Conservation (phyloP, 164 flowering plant species). For the Litsea cubeba region DNA sequence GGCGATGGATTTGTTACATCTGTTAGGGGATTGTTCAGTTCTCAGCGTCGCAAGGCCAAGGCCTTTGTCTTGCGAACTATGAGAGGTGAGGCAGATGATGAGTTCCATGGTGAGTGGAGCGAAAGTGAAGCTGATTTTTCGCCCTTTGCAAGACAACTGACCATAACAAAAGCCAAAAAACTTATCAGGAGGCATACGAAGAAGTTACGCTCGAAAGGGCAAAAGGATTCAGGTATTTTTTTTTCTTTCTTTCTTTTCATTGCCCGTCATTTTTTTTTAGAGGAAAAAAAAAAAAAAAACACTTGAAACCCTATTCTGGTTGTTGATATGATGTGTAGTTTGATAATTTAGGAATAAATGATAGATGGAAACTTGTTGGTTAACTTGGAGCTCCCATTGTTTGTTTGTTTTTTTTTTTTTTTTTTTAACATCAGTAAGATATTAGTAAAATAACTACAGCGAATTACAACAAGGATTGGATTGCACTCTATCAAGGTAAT, state of each 20-base stretch:
- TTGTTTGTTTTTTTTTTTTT: too few species aligned
- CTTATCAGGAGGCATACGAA: constrained; percentile 91
- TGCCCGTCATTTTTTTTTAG: neutral
- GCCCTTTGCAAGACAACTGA: constrained; percentile 88
- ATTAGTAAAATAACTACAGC: too few species aligned
- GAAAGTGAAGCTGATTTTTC: constrained; percentile 91
- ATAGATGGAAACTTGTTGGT: too few species aligned
- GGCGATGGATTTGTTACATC: constrained; percentile 99
- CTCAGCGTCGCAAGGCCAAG: constrained; percentile 90
- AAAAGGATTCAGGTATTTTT: constrained; percentile 52
- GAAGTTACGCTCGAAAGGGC: constrained; percentile 78
- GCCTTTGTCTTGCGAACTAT: constrained; percentile 90
- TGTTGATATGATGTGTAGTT: too few species aligned
- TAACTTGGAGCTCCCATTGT: too few species aligned
- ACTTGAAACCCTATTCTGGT: too few species aligned
- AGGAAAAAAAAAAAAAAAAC: too few species aligned
- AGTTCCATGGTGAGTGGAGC: constrained; percentile 90
- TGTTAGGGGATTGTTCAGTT: constrained; percentile 79
- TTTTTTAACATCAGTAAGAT: too few species aligned
- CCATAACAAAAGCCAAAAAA: constrained; percentile 84
- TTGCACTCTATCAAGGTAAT: too few species aligned
- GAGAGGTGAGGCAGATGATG: constrained; percentile 92
- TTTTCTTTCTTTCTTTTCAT: neutral
- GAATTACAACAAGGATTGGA: too few species aligned
- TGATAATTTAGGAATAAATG: too few species aligned